Evolutionary conservation across 2,329 filamentous ascomycete genomes (phyloP).

Genomic region (Drechslerella dactyloides): DNA sequence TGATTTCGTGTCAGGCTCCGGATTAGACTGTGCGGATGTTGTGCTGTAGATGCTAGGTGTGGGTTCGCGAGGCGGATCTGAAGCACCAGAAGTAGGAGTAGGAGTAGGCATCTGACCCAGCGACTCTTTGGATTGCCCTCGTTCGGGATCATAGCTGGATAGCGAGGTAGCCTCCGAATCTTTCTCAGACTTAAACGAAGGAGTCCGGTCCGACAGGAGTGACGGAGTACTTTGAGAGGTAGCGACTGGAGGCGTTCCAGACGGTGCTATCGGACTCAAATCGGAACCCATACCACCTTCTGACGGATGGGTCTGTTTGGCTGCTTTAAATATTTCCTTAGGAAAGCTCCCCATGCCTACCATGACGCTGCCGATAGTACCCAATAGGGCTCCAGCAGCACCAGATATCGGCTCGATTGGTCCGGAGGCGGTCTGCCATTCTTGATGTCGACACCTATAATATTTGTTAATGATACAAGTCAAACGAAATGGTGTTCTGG

Average conservation of each 20-base stretch:
- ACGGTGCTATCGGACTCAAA: constrained; percentile 2
- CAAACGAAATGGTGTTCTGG: background rate
- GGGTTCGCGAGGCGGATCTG: constrained; percentile 1
- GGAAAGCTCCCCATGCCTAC: constrained; percentile 81
- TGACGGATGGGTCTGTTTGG: constrained; percentile 56
- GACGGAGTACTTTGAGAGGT: constrained; percentile 13
- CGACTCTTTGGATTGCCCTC: constrained; percentile 3
- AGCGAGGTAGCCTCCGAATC: constrained; percentile 44
- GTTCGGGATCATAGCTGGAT: constrained; percentile 34
- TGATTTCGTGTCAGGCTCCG: constrained; percentile 13
- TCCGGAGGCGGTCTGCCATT: constrained; percentile 79
- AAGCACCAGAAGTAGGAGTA: background rate
- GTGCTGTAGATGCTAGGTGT: background rate
- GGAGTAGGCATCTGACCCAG: constrained; percentile 16
- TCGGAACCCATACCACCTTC: constrained; percentile 19
- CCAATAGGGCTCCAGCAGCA: constrained; percentile 76
- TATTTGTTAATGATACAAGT: background rate
- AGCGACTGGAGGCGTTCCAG: constrained; percentile 7
- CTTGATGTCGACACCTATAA: constrained; percentile 57
- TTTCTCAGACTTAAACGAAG: constrained; percentile 38
- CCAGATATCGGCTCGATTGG: constrained; percentile 81
- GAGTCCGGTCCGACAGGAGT: too few relatives aligned
- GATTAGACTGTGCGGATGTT: constrained; percentile 18
- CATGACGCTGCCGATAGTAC: constrained; percentile 79
- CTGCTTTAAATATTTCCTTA: constrained; percentile 61